Base-by-base conservation (phyloP, 2,329 filamentous ascomycete genomes). In the Talaromyces verruculosus region DNA sequence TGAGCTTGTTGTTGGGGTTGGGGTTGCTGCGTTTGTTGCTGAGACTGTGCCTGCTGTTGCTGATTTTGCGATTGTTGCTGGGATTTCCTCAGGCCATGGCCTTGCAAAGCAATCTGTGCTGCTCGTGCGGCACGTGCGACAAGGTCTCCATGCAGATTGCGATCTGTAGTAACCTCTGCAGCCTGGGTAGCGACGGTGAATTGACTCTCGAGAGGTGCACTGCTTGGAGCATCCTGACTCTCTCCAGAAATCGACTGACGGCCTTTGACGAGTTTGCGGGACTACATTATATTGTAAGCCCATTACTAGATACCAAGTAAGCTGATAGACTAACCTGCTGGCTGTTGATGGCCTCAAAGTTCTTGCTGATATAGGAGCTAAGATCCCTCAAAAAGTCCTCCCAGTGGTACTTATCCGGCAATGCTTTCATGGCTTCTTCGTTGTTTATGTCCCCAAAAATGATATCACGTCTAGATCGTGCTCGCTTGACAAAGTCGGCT, bases 331-430 rank as follows among this genome's bases (percentile, higher is more conserved):
- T 66, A 67, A 84, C 81, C 72, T 79, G 80, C 68, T 80, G 81
- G n/a, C 78, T 78, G 63, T 81, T 79, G 58, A 85, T 80, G 13
- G 79, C 74, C 65, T 87, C 85, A 65, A 87, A 83, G 65, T 85
- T 84, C 71, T 87, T 86, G 62, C 80, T 83, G 58, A 89, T 81
- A 73, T 87, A 87, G 13, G 79, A 79, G 57, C 83, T 84, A 17
- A 89, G 81, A 67, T 87, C 85, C 25, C 83, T 81, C 17, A 89
- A 77, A 66, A 89, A 89, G 66, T 88, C 85, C 61, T 85, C 84
- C 88, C 88, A 90, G 35, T 83, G 82, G 70, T 88, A 89, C 70
- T 84, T 87, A 68, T 86, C 83, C 0, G 84, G 84, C 41, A 89
- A 73, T 25, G 81, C 78, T 60, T 78, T 78, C 61, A 83, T 74